Conservation (phyloP, 257 asterid genomes). For the Datura wrightii region DNA sequence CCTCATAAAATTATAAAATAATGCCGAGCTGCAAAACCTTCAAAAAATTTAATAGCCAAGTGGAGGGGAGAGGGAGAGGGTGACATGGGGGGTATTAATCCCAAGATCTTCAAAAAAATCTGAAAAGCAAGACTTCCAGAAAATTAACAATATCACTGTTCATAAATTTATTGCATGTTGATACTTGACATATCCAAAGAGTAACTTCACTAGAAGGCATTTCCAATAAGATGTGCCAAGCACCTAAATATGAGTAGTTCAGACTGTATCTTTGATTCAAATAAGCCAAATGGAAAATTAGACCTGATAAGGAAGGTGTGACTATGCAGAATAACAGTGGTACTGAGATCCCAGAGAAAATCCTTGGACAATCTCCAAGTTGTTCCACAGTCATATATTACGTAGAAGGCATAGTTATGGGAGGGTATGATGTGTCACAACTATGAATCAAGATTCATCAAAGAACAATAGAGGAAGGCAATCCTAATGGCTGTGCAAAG, state of each 20-base stretch:
- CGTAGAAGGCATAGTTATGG: neutral
- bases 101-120: neutral
- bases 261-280: neutral
- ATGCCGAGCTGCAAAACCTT: neutral
- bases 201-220: neutral
- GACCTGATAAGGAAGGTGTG: neutral
- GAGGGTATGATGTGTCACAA: neutral
- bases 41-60: neutral
- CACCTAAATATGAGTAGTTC: neutral
- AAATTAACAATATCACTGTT: neutral
- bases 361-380: neutral
- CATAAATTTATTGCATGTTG: neutral
- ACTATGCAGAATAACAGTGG: neutral
- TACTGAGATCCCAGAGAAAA: neutral
- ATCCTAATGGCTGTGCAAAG: neutral
- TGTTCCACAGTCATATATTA: neutral
- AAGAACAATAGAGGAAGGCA: neutral
- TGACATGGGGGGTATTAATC: neutral
- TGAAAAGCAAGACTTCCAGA: neutral
- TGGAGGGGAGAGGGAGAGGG: neutral
- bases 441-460: neutral
- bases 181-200: neutral
- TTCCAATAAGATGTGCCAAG: neutral
- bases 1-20: neutral
- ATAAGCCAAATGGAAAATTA: neutral